Evolutionary conservation across 1,284 basidiomycete species (phyloP).

Genomic region (Sanghuangporus sanghuang): DNA sequence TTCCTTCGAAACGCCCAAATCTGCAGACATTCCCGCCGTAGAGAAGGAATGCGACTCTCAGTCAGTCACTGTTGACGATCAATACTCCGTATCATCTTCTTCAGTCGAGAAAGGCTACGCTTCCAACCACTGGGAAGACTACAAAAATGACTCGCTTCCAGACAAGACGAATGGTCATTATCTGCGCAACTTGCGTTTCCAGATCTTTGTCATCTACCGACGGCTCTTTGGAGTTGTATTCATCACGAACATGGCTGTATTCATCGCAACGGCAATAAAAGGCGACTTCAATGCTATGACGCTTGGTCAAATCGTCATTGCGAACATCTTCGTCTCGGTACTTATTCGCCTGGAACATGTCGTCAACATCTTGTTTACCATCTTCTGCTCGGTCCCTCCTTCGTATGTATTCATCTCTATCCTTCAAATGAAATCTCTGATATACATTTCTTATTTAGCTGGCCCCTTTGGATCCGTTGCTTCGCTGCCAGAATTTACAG

Average conservation of each 20-base stretch:
- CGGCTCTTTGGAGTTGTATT: slow-evolving; percentile 24
- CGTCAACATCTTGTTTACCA: slow-evolving; percentile 31
- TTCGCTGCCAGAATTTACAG: slow-evolving; percentile 50
- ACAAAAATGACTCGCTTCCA: slow-evolving; percentile 21
- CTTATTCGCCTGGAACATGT: slow-evolving; percentile 35
- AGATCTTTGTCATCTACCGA: slow-evolving; percentile 23
- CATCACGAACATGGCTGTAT: slow-evolving; percentile 23
- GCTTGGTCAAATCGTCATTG: slow-evolving; percentile 30
- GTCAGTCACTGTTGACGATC: neutral
- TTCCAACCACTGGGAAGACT: slow-evolving; percentile 21
- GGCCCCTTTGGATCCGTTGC: slow-evolving; percentile 47
- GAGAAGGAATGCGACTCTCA: neutral
- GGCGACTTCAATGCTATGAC: slow-evolving; percentile 20
- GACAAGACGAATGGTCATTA: slow-evolving; percentile 21
- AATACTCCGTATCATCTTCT: neutral
- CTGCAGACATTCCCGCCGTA: neutral
- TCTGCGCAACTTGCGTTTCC: slow-evolving; percentile 22
- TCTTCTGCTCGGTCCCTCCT: slow-evolving; percentile 27
- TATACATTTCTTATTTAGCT: slow-evolving; percentile 28
- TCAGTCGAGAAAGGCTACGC: neutral
- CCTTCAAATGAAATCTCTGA: slow-evolving; percentile 15
- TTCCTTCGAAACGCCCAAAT: neutral
- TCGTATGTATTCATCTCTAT: slow-evolving; percentile 30
- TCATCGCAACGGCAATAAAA: slow-evolving; percentile 19
- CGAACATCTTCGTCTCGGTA: slow-evolving; percentile 32